A percentile compares a stretch with the other conserved stretches of the same genome.
phyloP scores from a whole-genome alignment of 352 stramenopile genomes.

The Pythium aristosporum region DNA sequence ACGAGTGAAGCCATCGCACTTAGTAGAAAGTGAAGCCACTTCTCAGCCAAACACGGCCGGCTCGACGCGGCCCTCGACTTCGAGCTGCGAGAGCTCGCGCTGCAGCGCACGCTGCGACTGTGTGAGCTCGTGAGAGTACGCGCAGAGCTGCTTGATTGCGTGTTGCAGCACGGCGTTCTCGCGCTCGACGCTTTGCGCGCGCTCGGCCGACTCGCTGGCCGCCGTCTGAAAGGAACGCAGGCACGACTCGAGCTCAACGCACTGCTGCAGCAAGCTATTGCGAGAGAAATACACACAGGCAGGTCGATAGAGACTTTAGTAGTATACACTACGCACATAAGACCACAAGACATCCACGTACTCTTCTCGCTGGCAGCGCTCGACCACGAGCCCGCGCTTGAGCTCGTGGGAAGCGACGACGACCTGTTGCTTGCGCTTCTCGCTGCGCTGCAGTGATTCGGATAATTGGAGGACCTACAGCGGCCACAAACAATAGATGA shows the following conservation, averaged over 20 bases:
- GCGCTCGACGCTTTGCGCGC: slow-evolving; percentile 38
- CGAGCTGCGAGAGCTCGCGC: slow-evolving; percentile 48
- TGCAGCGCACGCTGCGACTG: slow-evolving; percentile 46
- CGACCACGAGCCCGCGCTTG: slow-evolving; percentile 54
- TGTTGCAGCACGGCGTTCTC: slow-evolving; percentile 53
- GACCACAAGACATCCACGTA: slow-evolving; percentile 23
- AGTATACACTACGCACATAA: no score
- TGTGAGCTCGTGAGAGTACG: slow-evolving; percentile 51
- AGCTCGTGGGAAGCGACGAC: slow-evolving; percentile 33
- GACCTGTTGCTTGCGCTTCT: slow-evolving; percentile 24
- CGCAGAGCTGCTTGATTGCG: slow-evolving; percentile 47
- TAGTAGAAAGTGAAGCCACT: not conserved
- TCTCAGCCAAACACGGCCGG: slow-evolving; percentile 44
- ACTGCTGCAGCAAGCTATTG: slow-evolving; percentile 48
- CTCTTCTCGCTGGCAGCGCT: slow-evolving; percentile 57
- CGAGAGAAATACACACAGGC: not conserved
- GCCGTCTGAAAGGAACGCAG: slow-evolving; percentile 40
- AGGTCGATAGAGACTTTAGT: not conserved
- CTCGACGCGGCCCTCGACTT: slow-evolving; percentile 40
- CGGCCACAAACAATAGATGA: not conserved
- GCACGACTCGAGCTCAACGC: slow-evolving; percentile 51
- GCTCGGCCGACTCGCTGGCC: slow-evolving; percentile 33
- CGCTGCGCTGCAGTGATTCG: slow-evolving; percentile 29
- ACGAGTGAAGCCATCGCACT: slow-evolving; percentile 21
- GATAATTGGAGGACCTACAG: slow-evolving; percentile 36